Evolutionary conservation across 305 asterid genomes (phyloP).

Genomic region (Fraxinus albicans): DNA sequence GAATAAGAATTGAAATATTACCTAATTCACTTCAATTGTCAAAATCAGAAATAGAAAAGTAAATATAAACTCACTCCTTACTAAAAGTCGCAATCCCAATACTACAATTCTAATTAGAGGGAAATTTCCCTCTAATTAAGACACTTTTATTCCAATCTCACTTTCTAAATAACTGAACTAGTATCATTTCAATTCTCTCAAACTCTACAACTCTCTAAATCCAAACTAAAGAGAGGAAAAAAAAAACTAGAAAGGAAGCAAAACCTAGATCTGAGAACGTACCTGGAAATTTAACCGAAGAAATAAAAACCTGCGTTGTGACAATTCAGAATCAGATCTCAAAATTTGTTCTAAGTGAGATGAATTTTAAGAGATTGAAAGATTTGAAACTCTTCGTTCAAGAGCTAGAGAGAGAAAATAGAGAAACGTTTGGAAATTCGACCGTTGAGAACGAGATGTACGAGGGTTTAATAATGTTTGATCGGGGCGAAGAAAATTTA

Average conservation of each 20-base stretch:
- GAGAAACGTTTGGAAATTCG: slow-evolving; percentile 25
- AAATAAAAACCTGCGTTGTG: slow-evolving; percentile 1
- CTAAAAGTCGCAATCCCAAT: not conserved
- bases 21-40: not conserved
- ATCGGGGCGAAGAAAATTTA: not conserved
- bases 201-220: not conserved
- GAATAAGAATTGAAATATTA: not conserved
- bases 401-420: slow-evolving; percentile 32
- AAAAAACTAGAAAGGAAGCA: not conserved
- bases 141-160: not conserved
- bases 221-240: slow-evolving; percentile 1
- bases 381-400: not conserved
- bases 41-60: not conserved
- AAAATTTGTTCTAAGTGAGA: slow-evolving; percentile 8
- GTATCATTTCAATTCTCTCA: not conserved
- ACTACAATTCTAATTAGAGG: not conserved
- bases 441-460: slow-evolving; percentile 35
- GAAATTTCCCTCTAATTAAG: not conserved
- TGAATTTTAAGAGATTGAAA: slow-evolving; percentile 8
- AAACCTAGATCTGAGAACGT: slow-evolving; percentile 20
- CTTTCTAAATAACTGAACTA: not conserved
- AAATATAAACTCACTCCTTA: not conserved
- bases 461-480: not conserved
- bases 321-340: slow-evolving; percentile 21
- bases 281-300: slow-evolving; percentile 31